phyloP scores from a whole-genome alignment of 2,329 filamentous ascomycete genomes.

The Pseudogymnoascus sp. region DNA sequence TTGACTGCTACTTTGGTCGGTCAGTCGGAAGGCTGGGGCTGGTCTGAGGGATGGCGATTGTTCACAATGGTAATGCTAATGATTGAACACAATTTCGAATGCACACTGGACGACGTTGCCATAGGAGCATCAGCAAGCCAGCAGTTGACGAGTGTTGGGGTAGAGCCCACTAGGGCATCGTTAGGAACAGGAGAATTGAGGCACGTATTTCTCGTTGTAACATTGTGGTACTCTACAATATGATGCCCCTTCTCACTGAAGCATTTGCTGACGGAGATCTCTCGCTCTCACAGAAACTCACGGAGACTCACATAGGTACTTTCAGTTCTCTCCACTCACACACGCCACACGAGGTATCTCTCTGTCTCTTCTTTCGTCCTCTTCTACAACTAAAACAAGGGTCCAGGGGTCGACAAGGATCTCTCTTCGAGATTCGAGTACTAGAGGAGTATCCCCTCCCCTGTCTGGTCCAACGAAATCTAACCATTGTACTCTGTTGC shows the following conservation, averaged over 20 bases:
- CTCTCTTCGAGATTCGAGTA: background rate
- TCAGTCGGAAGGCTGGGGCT: background rate
- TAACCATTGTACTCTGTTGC: background rate
- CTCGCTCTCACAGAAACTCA: background rate
- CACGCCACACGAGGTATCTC: background rate
- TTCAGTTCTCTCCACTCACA: background rate
- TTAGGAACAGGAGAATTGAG: background rate
- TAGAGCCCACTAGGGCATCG: background rate
- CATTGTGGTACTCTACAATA: background rate
- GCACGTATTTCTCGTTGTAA: background rate
- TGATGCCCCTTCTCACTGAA: background rate
- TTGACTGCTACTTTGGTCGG: background rate
- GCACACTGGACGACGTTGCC: background rate
- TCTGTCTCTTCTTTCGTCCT: background rate
- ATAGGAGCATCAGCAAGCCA: background rate
- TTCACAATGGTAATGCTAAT: background rate
- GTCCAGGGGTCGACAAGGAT: background rate
- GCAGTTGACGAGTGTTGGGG: background rate
- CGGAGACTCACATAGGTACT: background rate
- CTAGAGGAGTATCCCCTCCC: background rate
- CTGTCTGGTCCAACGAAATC: background rate
- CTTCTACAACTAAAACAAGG: background rate
- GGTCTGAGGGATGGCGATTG: background rate
- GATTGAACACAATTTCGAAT: background rate
- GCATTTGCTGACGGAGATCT: background rate